Conservation (phyloP, 352 stramenopile genomes). For the Phytophthora foliorum region DNA sequence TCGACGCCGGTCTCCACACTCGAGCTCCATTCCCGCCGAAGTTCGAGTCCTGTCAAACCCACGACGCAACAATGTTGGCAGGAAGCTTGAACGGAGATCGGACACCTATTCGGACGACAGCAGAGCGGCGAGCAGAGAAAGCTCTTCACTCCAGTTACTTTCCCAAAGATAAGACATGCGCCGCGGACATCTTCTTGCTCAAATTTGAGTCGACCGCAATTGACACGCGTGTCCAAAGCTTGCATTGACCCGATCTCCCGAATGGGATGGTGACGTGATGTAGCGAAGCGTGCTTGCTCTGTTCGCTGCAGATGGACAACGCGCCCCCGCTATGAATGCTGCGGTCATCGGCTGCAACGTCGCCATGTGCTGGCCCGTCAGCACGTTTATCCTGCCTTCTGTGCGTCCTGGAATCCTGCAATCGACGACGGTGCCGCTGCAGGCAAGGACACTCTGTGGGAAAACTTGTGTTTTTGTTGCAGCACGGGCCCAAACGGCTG, state of each 20-base stretch:
- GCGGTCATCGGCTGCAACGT: conserved; percentile 6
- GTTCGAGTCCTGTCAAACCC: too few relatives aligned
- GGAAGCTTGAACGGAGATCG: too few relatives aligned
- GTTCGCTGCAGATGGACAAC: conserved; percentile 15
- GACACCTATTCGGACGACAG: too few relatives aligned
- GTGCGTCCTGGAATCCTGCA: conserved; percentile 17
- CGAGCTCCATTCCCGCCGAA: too few relatives aligned
- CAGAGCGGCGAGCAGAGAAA: neutral
- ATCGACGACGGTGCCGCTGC: conserved; percentile 9
- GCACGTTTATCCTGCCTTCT: neutral
- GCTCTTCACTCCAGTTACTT: neutral
- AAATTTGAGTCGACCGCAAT: neutral
- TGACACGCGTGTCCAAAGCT: neutral
- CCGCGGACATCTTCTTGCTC: neutral
- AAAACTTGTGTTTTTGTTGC: conserved; percentile 13
- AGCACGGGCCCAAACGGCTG: conserved; percentile 15
- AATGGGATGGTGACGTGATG: neutral
- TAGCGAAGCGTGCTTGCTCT: conserved; percentile 9
- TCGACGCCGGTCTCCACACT: too few relatives aligned
- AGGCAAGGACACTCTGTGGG: conserved; percentile 7
- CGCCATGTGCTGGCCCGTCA: neutral
- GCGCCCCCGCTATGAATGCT: too few relatives aligned
- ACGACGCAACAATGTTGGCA: too few relatives aligned
- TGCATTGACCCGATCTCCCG: conserved; percentile 1
- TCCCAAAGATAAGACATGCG: too few relatives aligned